These are phyloP conservation scores for Helotiales sp. DNA, from an alignment of 2,329 filamentous ascomycete species.

Conservation along the genomic window DNA sequence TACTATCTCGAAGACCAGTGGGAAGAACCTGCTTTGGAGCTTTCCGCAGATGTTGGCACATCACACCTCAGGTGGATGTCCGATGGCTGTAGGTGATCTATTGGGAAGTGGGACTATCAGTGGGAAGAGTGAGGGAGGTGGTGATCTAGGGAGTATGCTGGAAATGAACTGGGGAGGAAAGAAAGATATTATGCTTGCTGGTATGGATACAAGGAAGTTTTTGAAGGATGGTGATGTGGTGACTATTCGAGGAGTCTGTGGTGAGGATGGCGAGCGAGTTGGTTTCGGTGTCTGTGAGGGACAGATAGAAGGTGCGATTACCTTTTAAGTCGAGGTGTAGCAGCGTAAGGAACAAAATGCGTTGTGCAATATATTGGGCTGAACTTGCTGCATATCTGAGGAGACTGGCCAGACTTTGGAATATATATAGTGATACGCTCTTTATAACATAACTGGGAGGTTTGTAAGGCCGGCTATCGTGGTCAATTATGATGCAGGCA, in stretches of 20 bases:
- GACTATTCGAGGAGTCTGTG: slow-evolving; percentile 68
- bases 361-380: too few species aligned
- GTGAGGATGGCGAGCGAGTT: slow-evolving; percentile 68
- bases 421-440: too few species aligned
- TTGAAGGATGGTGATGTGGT: slow-evolving; percentile 76
- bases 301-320: slow-evolving; percentile 52
- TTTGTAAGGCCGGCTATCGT: too few species aligned
- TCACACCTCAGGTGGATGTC: slow-evolving; percentile 77
- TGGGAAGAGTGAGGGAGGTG: slow-evolving; percentile 54
- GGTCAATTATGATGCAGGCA: too few species aligned
- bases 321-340: neutral
- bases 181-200: slow-evolving; percentile 61
- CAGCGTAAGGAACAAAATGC: neutral
- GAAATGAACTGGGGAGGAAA: slow-evolving; percentile 77
- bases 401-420: too few species aligned
- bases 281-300: slow-evolving; percentile 79
- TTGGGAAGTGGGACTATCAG: slow-evolving; percentile 81
- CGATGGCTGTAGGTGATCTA: slow-evolving; percentile 74
- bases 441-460: too few species aligned
- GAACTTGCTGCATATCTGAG: too few species aligned
- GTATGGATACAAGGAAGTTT: slow-evolving; percentile 72
- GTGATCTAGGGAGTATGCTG: slow-evolving; percentile 69
- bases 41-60: slow-evolving; percentile 85
- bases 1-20: slow-evolving; percentile 64
- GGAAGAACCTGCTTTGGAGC: slow-evolving; percentile 76